phyloP scores from a whole-genome alignment of 2,329 filamentous ascomycete genomes.

The Didymella arachidicola region DNA sequence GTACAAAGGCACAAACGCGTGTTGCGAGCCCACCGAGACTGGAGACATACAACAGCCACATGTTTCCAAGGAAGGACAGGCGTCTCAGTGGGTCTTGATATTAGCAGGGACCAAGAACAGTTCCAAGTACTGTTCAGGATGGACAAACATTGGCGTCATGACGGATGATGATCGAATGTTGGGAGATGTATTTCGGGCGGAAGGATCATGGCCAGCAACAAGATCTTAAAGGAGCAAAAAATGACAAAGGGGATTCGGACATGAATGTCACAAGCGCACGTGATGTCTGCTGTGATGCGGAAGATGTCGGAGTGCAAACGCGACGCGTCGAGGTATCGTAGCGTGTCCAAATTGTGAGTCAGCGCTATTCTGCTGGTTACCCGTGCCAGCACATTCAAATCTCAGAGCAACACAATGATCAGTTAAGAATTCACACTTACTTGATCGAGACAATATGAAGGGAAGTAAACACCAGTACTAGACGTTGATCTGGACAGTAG shows the following conservation, averaged over 20 bases:
- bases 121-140: not conserved
- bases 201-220: not conserved
- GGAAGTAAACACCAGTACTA: too few species aligned
- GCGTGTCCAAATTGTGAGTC: not conserved
- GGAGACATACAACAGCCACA: constrained; percentile 39
- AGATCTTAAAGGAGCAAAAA: not conserved
- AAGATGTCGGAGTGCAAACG: not conserved
- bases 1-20: constrained; percentile 3
- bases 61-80: constrained; percentile 38
- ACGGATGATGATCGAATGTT: not conserved
- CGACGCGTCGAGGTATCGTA: not conserved
- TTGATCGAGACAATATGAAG: too few species aligned
- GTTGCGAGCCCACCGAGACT: constrained; percentile 14
- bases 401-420: too few species aligned
- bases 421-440: too few species aligned
- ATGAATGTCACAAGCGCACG: not conserved
- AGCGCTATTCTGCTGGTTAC: not conserved
- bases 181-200: not conserved
- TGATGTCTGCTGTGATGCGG: not conserved
- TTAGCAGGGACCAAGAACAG: too few species aligned
- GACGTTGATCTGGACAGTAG: too few species aligned
- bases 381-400: too few species aligned
- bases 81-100: not conserved
- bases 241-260: not conserved
- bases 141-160: not conserved